Conservation (phyloP, 2,329 filamentous ascomycete species). For the Pseudocercospora fijiensis region DNA sequence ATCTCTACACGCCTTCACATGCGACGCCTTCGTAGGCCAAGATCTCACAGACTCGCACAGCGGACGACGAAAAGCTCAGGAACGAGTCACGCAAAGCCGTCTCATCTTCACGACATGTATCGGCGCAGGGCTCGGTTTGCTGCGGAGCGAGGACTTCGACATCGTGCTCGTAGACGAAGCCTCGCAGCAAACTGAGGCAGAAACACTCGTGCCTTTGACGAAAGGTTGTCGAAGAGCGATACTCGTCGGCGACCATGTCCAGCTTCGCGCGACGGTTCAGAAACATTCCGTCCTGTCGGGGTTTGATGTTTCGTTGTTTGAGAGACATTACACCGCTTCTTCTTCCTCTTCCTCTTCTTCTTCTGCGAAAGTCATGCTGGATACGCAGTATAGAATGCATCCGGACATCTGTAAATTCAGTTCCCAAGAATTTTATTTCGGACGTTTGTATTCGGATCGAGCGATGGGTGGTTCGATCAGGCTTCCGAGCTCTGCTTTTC, state of each 20-base stretch:
- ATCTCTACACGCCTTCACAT: not conserved
- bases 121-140: constrained; percentile 3
- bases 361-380: constrained; percentile 11
- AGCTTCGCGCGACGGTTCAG: constrained; percentile 9
- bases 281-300: constrained; percentile 7
- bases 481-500: not conserved
- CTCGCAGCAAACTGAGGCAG: constrained; percentile 11
- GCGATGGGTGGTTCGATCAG: not conserved
- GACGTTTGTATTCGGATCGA: no score
- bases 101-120: constrained; percentile 13
- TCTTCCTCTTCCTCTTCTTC: no score
- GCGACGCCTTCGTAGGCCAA: constrained; percentile 9
- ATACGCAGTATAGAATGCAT: constrained; percentile 14
- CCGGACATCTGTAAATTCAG: constrained; percentile 10
- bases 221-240: constrained; percentile 7
- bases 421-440: constrained; percentile 3
- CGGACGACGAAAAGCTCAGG: constrained; percentile 4
- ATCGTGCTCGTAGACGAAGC: constrained; percentile 12
- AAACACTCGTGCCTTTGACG: constrained; percentile 6
- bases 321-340: not conserved
- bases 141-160: constrained; percentile 5
- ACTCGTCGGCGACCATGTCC: constrained; percentile 12
- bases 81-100: constrained; percentile 4
- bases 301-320: constrained; percentile 11
- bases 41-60: not conserved